Evolutionary conservation across 2,329 filamentous ascomycete species (phyloP).

Genomic region (Venturia nashicola): DNA sequence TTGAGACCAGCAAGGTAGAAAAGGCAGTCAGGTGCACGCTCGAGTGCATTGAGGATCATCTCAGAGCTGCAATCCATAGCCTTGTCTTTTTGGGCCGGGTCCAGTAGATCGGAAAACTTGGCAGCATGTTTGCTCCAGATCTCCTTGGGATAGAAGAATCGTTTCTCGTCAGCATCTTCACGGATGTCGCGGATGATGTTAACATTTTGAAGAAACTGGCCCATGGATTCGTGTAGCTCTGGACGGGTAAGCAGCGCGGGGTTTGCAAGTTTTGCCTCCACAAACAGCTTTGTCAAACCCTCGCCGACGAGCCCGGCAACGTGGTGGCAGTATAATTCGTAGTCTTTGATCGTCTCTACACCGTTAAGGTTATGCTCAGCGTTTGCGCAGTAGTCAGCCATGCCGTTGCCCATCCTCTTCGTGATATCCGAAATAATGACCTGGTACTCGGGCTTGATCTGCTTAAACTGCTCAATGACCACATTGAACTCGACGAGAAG

Average conservation of each 20-base stretch:
- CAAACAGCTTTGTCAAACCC: slow-evolving; percentile 80
- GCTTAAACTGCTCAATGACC: slow-evolving; percentile 75
- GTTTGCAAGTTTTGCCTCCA: slow-evolving; percentile 77
- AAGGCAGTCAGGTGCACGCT: slow-evolving; percentile 83
- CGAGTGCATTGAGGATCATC: slow-evolving; percentile 84
- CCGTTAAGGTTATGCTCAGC: slow-evolving; percentile 69
- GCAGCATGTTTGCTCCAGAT: slow-evolving; percentile 95
- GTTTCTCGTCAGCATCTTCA: slow-evolving; percentile 78
- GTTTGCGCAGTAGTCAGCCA: slow-evolving; percentile 83
- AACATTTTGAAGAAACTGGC: slow-evolving; percentile 92
- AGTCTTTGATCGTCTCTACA: slow-evolving; percentile 73
- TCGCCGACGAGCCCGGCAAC: slow-evolving; percentile 98
- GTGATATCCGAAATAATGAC: slow-evolving; percentile 88
- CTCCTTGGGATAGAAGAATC: slow-evolving; percentile 89
- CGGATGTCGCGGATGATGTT: slow-evolving; percentile 96
- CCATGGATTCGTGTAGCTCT: slow-evolving; percentile 87
- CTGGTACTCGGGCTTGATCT: slow-evolving; percentile 73
- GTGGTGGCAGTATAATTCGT: slow-evolving; percentile 96
- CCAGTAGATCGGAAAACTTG: slow-evolving; percentile 80
- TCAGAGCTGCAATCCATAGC: slow-evolving; percentile 81
- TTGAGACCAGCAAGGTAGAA: slow-evolving; percentile 92
- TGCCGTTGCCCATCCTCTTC: slow-evolving; percentile 90
- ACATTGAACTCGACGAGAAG: slow-evolving; percentile 86
- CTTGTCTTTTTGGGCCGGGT: slow-evolving; percentile 61
- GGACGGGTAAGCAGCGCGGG: slow-evolving; percentile 67